phyloP scores from a whole-genome alignment of 1,284 basidiomycete species.

The Vanrija sp. region DNA sequence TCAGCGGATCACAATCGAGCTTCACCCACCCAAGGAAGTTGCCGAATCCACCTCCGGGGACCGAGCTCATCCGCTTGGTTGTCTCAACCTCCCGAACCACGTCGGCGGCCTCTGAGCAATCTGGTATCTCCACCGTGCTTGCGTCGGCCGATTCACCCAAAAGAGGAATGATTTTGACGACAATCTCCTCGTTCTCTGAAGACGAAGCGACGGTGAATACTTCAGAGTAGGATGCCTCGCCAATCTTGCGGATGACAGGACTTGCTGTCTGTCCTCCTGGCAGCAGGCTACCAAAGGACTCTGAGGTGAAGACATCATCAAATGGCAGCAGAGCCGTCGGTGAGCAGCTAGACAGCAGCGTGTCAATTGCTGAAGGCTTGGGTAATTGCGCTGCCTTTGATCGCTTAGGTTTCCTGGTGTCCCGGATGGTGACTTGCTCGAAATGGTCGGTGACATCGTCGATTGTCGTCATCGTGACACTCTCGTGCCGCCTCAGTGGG shows the following conservation, averaged over 20 bases:
- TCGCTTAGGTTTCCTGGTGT: background rate
- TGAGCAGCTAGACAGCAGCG: background rate
- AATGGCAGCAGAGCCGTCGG: conserved; percentile 2
- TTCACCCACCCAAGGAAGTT: conserved; percentile 60
- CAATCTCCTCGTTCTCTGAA: conserved; percentile 38
- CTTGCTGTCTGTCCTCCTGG: background rate
- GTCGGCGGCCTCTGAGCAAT: conserved; percentile 68
- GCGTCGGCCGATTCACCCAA: background rate
- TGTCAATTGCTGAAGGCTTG: background rate
- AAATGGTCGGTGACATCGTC: background rate
- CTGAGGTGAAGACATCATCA: conserved; percentile 5
- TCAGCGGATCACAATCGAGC: background rate
- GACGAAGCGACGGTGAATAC: conserved; percentile 74
- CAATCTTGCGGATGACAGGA: conserved; percentile 66
- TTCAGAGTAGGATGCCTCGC: conserved; percentile 94
- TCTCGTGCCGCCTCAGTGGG: background rate
- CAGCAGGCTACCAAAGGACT: conserved; percentile 4
- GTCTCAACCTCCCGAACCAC: conserved; percentile 84
- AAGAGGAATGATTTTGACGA: conserved; percentile 34
- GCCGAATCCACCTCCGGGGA: conserved; percentile 67
- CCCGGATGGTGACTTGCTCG: background rate
- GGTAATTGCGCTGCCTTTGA: background rate
- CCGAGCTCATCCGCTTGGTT: conserved; percentile 69
- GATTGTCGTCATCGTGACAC: background rate
- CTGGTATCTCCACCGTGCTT: conserved; percentile 33